Evolutionary conservation across 1,139 yeast genomes (phyloP), one percentile per base, ranked within the genome.

Genomic region (Candida freyschussii): DNA sequence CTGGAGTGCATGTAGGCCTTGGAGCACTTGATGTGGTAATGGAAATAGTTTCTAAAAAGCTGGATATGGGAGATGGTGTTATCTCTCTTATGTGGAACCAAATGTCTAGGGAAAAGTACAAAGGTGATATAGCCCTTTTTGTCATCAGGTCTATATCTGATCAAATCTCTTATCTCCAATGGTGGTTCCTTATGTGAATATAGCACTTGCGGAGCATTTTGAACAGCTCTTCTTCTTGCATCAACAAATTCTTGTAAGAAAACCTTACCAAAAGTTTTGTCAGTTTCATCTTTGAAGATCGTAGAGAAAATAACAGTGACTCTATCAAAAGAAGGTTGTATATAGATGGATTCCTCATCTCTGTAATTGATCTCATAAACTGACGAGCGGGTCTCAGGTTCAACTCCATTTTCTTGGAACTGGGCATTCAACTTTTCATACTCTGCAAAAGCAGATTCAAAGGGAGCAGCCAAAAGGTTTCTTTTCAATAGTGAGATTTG

Each of bases 1-100:
- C 99, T 78, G 37, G 96, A 86, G 63, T 91, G 99, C 83, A 91
- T 80, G 65, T 85, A 93, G 24, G 98, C 97, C 69, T 91, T 91
- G 42, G 96, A 87, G 60, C 96, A 89, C 64, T 91, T 91, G 66
- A 91, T 91, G 59, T 91, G 99, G 63, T 89, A 91, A 60, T 91
- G 98, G 81, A 91, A 89, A 63, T 89, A 91, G 57, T 87, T 93
- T 62, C 99, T 74, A 65, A 91, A 93, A 44, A 85, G 70, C 57
- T 87, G 89, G 52, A 91, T 83, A 59, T 85, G 95, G 24, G 93
- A 78, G 48, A 86, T 85, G 53, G 94, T 79, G 56, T 76, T 80
- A 53, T 87, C 89, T 55, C 86, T 73, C 48, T 85, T 77, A 45
- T 81, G 86, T 31, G 77, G 71, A 21, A 76, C 69, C 60, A 69